Conservation (phyloP, 257 asterid species). For the Misopates orontium region DNA sequence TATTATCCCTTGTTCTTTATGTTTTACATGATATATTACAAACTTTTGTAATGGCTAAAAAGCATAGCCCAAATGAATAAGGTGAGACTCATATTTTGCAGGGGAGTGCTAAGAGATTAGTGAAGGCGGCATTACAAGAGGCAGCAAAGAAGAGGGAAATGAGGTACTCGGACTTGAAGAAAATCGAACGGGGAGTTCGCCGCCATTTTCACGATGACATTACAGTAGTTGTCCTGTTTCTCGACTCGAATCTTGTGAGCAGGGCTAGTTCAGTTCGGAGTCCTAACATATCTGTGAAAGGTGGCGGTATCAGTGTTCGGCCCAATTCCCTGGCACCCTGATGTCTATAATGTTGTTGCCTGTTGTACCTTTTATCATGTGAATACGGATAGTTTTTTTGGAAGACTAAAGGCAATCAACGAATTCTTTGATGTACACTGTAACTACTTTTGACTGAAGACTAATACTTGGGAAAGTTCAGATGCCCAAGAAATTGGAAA, state of each 20-base stretch:
- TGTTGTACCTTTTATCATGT: slow-evolving; percentile 35
- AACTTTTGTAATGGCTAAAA: background rate
- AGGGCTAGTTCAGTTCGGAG: slow-evolving; percentile 57
- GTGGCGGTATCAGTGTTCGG: slow-evolving; percentile 57
- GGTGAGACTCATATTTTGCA: slow-evolving; percentile 27
- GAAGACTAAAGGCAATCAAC: slow-evolving; percentile 37
- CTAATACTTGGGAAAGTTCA: slow-evolving; percentile 41
- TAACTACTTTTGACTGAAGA: slow-evolving; percentile 51
- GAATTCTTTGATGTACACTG: slow-evolving; percentile 52
- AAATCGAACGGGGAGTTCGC: slow-evolving; percentile 81
- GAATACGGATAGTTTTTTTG: slow-evolving; percentile 48
- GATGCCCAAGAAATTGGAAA: slow-evolving; percentile 31
- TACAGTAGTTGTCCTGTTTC: slow-evolving; percentile 72
- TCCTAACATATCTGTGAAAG: slow-evolving; percentile 63
- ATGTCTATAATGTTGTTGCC: slow-evolving; percentile 20
- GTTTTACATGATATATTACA: no score
- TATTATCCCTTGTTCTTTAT: no score
- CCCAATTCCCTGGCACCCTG: slow-evolving; percentile 56
- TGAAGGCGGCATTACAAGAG: slow-evolving; percentile 74
- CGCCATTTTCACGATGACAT: slow-evolving; percentile 91
- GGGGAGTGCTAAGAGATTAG: slow-evolving; percentile 85
- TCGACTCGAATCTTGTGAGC: slow-evolving; percentile 69
- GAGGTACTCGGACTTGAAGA: slow-evolving; percentile 92
- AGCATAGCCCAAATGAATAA: slow-evolving; percentile 1
- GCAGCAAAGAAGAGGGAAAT: slow-evolving; percentile 94